These are phyloP conservation scores for Mortierella sp. DNA, from an alignment of 371 early-diverging fungal genomes.

Conservation along the genomic window DNA sequence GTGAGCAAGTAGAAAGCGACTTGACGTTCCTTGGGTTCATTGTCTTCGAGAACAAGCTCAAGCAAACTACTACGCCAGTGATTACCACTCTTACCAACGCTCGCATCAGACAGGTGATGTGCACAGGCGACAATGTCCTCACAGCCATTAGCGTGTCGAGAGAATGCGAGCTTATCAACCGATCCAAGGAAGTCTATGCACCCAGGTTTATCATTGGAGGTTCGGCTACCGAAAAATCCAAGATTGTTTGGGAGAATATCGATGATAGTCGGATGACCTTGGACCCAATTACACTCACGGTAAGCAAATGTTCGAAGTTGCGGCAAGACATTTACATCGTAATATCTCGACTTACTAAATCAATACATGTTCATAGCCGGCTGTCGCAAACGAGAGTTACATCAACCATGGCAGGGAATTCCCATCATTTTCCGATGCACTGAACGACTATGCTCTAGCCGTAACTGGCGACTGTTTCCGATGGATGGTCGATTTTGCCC, in stretches of 20 bases:
- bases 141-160: constrained; percentile 98
- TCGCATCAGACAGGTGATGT: constrained; percentile 97
- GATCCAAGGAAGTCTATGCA: constrained; percentile 66
- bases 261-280: constrained; percentile 69
- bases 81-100: constrained; percentile 90
- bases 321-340: neutral
- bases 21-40: constrained; percentile 95
- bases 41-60: constrained; percentile 99
- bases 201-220: constrained; percentile 69
- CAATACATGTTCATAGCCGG: constrained; percentile 23
- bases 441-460: constrained; percentile 80
- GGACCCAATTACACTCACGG: constrained; percentile 71
- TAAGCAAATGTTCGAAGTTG: neutral
- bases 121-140: constrained; percentile 98
- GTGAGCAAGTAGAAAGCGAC: constrained; percentile 89
- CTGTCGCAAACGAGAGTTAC: neutral
- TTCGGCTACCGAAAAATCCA: constrained; percentile 65
- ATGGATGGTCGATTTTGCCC: constrained; percentile 90
- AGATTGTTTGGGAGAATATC: constrained; percentile 81
- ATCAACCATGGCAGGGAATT: constrained; percentile 16
- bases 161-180: constrained; percentile 87
- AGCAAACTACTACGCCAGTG: constrained; percentile 86
- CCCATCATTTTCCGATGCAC: constrained; percentile 24
- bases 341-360: neutral
- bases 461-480: constrained; percentile 97